Percentiles rank a stretch among this genome's conserved stretches.
These are phyloP conservation scores for Chaetomiaceae sp. DNA, from an alignment of 2,329 filamentous ascomycete species.

Conservation along the genomic window DNA sequence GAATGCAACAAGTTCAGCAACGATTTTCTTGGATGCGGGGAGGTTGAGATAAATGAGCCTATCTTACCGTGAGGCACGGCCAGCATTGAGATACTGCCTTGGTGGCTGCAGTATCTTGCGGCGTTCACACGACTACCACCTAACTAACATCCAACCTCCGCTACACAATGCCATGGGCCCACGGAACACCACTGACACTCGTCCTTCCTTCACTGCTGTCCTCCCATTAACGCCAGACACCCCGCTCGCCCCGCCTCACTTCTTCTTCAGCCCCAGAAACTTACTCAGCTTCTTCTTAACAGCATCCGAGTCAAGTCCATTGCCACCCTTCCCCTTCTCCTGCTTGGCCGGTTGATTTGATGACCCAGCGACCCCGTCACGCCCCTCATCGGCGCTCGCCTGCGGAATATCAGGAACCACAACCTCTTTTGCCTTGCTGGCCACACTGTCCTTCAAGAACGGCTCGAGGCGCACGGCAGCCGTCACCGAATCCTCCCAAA, in stretches of 20 bases:
- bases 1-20: too few relatives aligned
- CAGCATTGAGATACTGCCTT: too few relatives aligned
- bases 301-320: constrained; percentile 33
- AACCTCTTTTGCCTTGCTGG: constrained; percentile 61
- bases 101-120: neutral
- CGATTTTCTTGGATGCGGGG: too few relatives aligned
- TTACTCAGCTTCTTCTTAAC: constrained; percentile 54
- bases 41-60: too few relatives aligned
- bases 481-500: constrained; percentile 66
- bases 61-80: too few relatives aligned
- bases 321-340: constrained; percentile 30
- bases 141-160: neutral
- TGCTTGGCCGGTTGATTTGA: constrained; percentile 30
- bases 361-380: neutral
- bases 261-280: constrained; percentile 72
- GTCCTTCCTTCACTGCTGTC: too few relatives aligned
- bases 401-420: constrained; percentile 56
- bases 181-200: neutral
- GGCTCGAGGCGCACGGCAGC: constrained; percentile 49
- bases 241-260: constrained; percentile 45
- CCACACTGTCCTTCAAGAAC: constrained; percentile 56
- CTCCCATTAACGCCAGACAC: too few relatives aligned
- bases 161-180: constrained; percentile 17
- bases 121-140: neutral
- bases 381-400: constrained; percentile 38